These are phyloP conservation scores for Penicillium simplicissimum DNA, from an alignment of 495 filamentous ascomycete species.

Conservation along the genomic window DNA sequence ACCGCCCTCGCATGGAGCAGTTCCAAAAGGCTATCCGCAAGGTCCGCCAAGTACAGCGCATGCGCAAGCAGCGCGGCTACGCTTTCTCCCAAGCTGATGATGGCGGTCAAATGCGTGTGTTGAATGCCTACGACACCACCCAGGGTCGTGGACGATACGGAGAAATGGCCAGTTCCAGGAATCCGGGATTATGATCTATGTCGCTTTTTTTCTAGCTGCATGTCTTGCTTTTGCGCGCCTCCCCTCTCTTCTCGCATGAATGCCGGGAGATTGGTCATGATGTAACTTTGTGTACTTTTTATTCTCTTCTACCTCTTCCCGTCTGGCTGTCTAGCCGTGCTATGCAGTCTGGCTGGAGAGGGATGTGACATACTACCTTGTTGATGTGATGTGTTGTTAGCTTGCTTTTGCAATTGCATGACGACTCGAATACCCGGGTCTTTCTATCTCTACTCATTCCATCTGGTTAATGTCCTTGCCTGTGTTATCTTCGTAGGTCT, in stretches of 20 bases:
- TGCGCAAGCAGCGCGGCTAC: conserved; percentile 98
- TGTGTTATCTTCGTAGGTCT: not conserved
- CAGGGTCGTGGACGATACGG: conserved; percentile 87
- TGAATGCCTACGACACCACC: conserved; percentile 98
- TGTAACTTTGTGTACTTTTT: conserved; percentile 26
- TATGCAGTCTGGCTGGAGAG: conserved; percentile 14
- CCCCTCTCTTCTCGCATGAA: conserved; percentile 17
- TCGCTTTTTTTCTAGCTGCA: conserved; percentile 18
- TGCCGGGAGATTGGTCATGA: conserved; percentile 18
- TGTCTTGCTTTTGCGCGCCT: conserved; percentile 17
- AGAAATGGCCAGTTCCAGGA: conserved; percentile 84
- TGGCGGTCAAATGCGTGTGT: conserved; percentile 72
- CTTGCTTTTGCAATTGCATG: conserved; percentile 17
- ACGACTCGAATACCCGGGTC: conserved; percentile 4
- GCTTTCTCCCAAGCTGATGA: conserved; percentile 98
- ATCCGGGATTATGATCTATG: conserved; percentile 37
- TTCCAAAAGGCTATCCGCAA: conserved; percentile 99
- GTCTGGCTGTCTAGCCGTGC: conserved; percentile 16
- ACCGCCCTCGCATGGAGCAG: conserved; percentile 98
- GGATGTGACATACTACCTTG: conserved; percentile 27
- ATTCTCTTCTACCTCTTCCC: conserved; percentile 12
- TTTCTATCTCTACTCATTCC: not conserved
- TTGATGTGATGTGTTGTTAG: conserved; percentile 23
- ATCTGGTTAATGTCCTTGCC: not conserved
- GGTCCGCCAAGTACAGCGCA: conserved; percentile 96